Percentiles rank a stretch among this genome's conserved stretches.
Conservation (phyloP, 495 filamentous ascomycete genomes). For the Patellaria atrata region DNA sequence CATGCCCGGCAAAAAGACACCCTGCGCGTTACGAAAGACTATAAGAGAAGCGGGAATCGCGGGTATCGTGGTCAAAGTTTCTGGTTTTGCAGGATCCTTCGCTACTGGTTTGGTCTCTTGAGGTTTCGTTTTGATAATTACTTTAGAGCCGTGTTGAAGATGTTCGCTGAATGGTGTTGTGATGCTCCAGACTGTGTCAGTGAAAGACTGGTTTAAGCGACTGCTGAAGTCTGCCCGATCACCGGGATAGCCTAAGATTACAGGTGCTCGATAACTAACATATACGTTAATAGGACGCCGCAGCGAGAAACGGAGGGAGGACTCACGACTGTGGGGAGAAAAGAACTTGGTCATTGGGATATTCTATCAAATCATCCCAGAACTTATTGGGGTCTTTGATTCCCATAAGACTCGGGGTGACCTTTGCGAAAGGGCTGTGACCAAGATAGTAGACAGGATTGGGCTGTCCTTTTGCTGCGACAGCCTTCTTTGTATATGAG, state of each 20-base stretch:
- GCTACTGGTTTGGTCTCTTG: too few species aligned
- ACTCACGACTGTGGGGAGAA: neutral
- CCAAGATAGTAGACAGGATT: conserved; percentile 1
- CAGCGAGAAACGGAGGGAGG: neutral
- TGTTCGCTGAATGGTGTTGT: conserved; percentile 1
- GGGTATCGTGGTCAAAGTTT: too few species aligned
- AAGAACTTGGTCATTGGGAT: neutral
- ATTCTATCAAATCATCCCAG: neutral
- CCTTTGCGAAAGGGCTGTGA: neutral
- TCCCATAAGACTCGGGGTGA: neutral
- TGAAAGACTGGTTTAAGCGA: neutral
- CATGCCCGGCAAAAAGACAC: conserved; percentile 2
- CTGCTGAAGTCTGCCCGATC: neutral
- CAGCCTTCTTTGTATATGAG: too few species aligned
- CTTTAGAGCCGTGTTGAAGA: too few species aligned
- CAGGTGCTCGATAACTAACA: neutral
- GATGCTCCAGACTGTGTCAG: conserved; percentile 1
- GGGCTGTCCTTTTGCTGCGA: neutral
- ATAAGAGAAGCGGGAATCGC: neutral
- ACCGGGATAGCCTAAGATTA: neutral
- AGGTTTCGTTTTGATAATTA: too few species aligned
- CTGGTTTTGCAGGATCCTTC: too few species aligned
- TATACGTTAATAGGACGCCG: too few species aligned
- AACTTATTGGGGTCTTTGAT: neutral
- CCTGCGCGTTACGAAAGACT: conserved; percentile 1